Base-by-base conservation (phyloP, 495 filamentous ascomycete species). In the Daldinia caldariorum region DNA sequence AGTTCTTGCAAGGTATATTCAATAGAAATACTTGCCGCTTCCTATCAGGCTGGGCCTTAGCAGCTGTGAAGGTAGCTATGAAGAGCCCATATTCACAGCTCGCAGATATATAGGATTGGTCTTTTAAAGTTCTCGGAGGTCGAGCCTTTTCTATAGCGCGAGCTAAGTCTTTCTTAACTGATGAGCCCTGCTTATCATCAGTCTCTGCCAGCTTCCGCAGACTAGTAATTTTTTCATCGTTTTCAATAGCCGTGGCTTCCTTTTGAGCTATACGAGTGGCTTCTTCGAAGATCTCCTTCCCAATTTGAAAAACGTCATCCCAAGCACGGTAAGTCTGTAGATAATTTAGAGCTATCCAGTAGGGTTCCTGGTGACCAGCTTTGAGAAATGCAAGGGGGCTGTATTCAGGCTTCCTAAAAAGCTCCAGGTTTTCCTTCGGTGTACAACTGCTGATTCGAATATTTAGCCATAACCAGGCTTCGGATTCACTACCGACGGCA, bases 21-120 rank as follows among this genome's bases (percentile, higher is more conserved):
- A 12, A 34, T 45, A 26, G 38, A 7, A 13, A 8, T 6, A 68
- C 79, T 72, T 64, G 80, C 81, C 66, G 59, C 9, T 81, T 75
- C 0, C 66, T 61, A 29, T 79, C 65, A 2, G 67, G 50, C 1
- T 67, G 68, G 9, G 75, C 69, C 63, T 64, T 77, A 6, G 80
- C 79, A 6, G 80, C 79, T 1, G 62, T 8, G 7, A 69, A 63
- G 38, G 78, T 70, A 16, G 43, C 70, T 51, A 67, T 73, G 74
- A 80, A 80, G 32, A 79, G 55, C 41, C 56, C 20, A 72, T 72
- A 73, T 63, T 84, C 78, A 20, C 75, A 81, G 20, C 69, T 56
- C 10, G 39, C 55, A 12, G 26, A 20, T n/a, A 72, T 16, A 9
- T 53, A 65, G 1, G 43, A 55, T 41, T 61, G 18, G 3, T 37